Evolutionary conservation across 345 rosid species (phyloP).

Genomic region (Arabidopsis thaliana): TAIR10.1 NC_003076.8:18906501-18907000

Average conservation of each 20-base stretch:
- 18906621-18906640: conserved; percentile 53
- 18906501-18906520: conserved; percentile 79
- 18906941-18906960: background rate
- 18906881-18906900: background rate
- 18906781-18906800: conserved; percentile 33
- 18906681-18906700: conserved; percentile 45
- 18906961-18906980: background rate
- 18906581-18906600: conserved; percentile 17
- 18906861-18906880: conserved; percentile 22
- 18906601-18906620: conserved; percentile 55
- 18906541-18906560: background rate
- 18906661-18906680: conserved; percentile 45
- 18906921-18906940: background rate
- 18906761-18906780: conserved; percentile 52
- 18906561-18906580: background rate
- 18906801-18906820: conserved; percentile 2
- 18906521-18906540: conserved; percentile 73
- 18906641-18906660: conserved; percentile 50
- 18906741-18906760: conserved; percentile 55
- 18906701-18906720: conserved; percentile 50
- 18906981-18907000: background rate
- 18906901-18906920: conserved; percentile 4
- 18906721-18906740: conserved; percentile 49
- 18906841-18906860: conserved; percentile 42
- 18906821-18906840: conserved; percentile 27